Evolutionary conservation across 176 grass and related monocot species (phyloP), one percentile per base, ranked within the genome.

Genomic region (Oryza glaberrima): DNA sequence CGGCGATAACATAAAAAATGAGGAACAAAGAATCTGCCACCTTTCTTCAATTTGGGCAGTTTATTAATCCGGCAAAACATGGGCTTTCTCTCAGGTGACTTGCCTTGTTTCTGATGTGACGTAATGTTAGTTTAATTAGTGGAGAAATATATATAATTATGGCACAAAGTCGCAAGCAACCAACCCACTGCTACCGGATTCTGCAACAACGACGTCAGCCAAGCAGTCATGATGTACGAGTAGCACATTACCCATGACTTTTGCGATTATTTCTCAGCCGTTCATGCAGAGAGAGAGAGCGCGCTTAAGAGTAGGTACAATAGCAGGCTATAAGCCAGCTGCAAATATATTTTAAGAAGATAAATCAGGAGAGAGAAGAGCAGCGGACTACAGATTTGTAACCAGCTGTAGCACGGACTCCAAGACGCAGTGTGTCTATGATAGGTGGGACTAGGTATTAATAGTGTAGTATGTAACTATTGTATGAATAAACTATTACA

Each of bases 11-110:
- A 60, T 32, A 58, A 34, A 35, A 5, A 65, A 30, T 56, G 45
- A 44, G 44, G 70, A 67, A 30, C 69, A 56, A 40, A 32, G 45
- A 81, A 81, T 68, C 34, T 40, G 7, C 4, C 3, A 64, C 6
- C 46, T 14, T 67, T 51, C 72, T 41, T 20, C 17, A 54, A 41
- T 52, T 65, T 4, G 2, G 46, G 46, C 14, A 19, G 25, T 54
- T 54, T 28, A 60, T n/a, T 28, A 46, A 87, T 76, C 85, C 70
- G 60, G 34, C 77, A 10, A 30, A 20, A 68, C 77, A 52, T 60
- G 45, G 77, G 16, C 20, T 65, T 75, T 60, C 78, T 69, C 85
- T 76, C 78, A 76, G 78, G 85, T 81, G 85, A 69, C 77, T 72
- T 58, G 46, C 34, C 46, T 43, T 43, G 60, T 46, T 47, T 16